These are phyloP conservation scores for Mycena polygramma DNA, from an alignment of 768 basidiomycete genomes.

Conservation along the genomic window DNA sequence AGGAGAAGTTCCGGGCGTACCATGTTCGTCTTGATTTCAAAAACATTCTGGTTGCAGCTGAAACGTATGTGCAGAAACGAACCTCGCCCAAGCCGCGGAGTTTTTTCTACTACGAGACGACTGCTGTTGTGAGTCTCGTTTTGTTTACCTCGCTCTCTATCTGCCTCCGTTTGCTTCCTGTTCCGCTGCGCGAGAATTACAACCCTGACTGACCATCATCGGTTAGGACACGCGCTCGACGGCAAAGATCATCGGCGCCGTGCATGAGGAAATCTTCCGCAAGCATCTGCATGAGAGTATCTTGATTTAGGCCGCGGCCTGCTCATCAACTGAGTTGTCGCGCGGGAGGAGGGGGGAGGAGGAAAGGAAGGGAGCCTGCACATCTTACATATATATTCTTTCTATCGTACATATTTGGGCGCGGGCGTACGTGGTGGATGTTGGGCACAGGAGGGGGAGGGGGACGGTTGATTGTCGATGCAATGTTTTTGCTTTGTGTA, in stretches of 20 bases:
- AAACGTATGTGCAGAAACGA: constrained; percentile 56
- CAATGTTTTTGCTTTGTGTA: too few relatives aligned
- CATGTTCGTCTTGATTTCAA: constrained; percentile 60
- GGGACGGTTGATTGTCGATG: too few relatives aligned
- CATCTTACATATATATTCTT: neutral
- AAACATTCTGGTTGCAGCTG: neutral
- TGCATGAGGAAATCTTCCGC: constrained; percentile 57
- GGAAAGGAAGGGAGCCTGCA: too few relatives aligned
- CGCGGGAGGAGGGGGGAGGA: too few relatives aligned
- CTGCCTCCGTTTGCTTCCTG: too few relatives aligned
- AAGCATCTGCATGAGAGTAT: constrained; percentile 42
- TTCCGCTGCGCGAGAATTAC: too few relatives aligned
- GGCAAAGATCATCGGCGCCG: constrained; percentile 42
- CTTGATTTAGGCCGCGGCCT: constrained; percentile 10
- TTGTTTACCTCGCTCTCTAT: too few relatives aligned
- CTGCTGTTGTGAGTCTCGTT: constrained; percentile 58
- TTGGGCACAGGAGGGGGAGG: too few relatives aligned
- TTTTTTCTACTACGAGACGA: constrained; percentile 66
- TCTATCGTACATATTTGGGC: constrained; percentile 1
- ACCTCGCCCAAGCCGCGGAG: constrained; percentile 64
- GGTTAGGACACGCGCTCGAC: constrained; percentile 36
- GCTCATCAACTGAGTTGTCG: too few relatives aligned
- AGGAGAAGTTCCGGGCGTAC: constrained; percentile 74
- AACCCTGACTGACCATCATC: too few relatives aligned
- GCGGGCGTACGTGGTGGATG: too few relatives aligned